phyloP scores from a whole-genome alignment of 2,329 filamentous ascomycete species.

The Metarhizium robertsii region DNA sequence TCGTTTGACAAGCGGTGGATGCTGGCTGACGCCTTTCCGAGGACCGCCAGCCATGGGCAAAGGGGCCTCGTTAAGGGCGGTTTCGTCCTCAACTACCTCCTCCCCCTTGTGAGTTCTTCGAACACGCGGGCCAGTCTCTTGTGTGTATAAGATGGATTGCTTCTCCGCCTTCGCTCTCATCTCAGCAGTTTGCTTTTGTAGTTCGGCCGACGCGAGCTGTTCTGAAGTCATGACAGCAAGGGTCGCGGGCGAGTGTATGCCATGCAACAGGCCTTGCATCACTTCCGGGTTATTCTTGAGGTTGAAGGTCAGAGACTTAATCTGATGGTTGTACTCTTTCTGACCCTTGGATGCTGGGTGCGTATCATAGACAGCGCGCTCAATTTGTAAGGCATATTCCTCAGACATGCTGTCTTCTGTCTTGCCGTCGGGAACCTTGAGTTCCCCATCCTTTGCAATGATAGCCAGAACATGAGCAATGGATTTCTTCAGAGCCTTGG shows the following conservation, averaged over 20 bases:
- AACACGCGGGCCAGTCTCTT: slow-evolving; percentile 63
- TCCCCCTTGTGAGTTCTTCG: slow-evolving; percentile 92
- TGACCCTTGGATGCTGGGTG: slow-evolving; percentile 37
- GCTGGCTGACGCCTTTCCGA: slow-evolving; percentile 9
- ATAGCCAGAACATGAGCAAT: slow-evolving; percentile 57
- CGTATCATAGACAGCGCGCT: slow-evolving; percentile 56
- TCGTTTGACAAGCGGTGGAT: slow-evolving; percentile 22
- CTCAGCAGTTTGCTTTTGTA: slow-evolving; percentile 66
- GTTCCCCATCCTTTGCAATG: slow-evolving; percentile 56
- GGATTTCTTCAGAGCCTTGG: slow-evolving; percentile 60
- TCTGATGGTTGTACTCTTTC: slow-evolving; percentile 49
- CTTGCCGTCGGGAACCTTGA: slow-evolving; percentile 53
- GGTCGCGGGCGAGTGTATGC: slow-evolving; percentile 60
- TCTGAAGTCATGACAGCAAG: slow-evolving; percentile 83
- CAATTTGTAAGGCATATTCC: slow-evolving; percentile 67
- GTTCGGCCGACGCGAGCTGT: slow-evolving; percentile 85
- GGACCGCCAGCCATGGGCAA: slow-evolving; percentile 16
- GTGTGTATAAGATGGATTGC: slow-evolving; percentile 73
- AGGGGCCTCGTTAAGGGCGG: slow-evolving; percentile 27
- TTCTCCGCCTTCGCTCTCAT: slow-evolving; percentile 73
- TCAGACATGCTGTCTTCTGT: slow-evolving; percentile 57
- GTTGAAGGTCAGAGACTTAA: slow-evolving; percentile 74
- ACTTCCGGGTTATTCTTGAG: slow-evolving; percentile 81
- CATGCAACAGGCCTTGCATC: slow-evolving; percentile 63
- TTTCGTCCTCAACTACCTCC: slow-evolving; percentile 74